Percentiles rank a stretch among this genome's conserved stretches.
Conservation (phyloP, 1,284 basidiomycete genomes). For the Irpex sp. region DNA sequence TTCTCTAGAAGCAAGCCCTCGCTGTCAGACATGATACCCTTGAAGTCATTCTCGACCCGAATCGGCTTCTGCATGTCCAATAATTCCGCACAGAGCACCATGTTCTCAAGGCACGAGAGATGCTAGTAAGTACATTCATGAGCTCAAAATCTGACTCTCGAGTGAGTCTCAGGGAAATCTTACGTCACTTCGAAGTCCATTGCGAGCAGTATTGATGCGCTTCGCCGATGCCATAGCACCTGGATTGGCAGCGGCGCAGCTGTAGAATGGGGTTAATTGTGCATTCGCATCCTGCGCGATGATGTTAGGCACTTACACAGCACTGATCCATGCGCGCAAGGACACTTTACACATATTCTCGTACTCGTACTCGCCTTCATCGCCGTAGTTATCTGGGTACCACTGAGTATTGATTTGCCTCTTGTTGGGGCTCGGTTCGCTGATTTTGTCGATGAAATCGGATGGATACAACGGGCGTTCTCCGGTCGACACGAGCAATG, state of each 20-base stretch:
- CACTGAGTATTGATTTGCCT: background rate
- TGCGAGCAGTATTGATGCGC: background rate
- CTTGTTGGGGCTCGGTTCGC: background rate
- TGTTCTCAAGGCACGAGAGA: background rate
- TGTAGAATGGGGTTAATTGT: background rate
- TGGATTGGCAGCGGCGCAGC: background rate
- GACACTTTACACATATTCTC: background rate
- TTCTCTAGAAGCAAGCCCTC: constrained; percentile 4
- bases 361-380: background rate
- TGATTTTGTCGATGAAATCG: background rate
- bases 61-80: constrained; percentile 4
- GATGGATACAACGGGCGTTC: background rate
- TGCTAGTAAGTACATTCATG: background rate
- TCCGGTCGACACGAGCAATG: background rate
- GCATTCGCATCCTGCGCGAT: background rate
- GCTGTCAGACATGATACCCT: background rate
- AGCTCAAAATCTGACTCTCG: background rate
- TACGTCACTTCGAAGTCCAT: background rate
- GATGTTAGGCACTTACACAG: constrained; percentile 2
- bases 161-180: background rate
- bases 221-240: background rate
- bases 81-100: constrained; percentile 2
- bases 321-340: constrained; percentile 8
- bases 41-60: constrained; percentile 8
- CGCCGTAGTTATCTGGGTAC: background rate